Evolutionary conservation across 2,329 filamentous ascomycete genomes (phyloP).

Genomic region (Aspergillus vadensis): DNA sequence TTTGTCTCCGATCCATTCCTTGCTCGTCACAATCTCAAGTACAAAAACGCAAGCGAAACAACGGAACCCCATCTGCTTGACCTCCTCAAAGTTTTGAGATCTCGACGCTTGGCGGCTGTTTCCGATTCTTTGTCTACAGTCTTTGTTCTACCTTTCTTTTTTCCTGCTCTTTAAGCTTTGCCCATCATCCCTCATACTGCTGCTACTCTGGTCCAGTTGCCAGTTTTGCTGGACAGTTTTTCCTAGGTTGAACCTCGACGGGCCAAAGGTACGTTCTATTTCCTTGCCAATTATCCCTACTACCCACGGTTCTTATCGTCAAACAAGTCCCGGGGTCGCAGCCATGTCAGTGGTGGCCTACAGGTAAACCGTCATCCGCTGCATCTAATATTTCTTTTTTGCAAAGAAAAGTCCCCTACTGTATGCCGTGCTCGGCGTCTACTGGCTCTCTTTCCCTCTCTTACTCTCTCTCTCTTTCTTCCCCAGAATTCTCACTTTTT

Average conservation of each 20-base stretch:
- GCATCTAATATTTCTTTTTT: constrained; percentile 6
- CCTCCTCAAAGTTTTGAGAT: not conserved
- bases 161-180: constrained; percentile 4
- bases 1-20: not conserved
- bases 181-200: not conserved
- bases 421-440: not conserved
- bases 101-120: constrained; percentile 11
- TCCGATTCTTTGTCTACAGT: constrained; percentile 22
- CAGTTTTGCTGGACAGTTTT: constrained; percentile 1
- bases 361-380: constrained; percentile 6
- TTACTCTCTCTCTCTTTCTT: not conserved
- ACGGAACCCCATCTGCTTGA: not conserved
- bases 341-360: not conserved
- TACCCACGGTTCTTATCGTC: not conserved
- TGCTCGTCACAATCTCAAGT: not conserved
- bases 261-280: not conserved
- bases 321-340: not conserved
- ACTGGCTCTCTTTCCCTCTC: not conserved
- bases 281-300: not conserved
- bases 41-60: not conserved
- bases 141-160: constrained; percentile 3
- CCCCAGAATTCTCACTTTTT: not conserved
- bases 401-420: constrained; percentile 6
- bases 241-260: not conserved
- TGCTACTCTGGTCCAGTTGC: not conserved